A percentile compares a stretch with the other conserved stretches of the same genome.
phyloP scores from a whole-genome alignment of 352 stramenopile species.

The Phytophthora macrochlamydospora region DNA sequence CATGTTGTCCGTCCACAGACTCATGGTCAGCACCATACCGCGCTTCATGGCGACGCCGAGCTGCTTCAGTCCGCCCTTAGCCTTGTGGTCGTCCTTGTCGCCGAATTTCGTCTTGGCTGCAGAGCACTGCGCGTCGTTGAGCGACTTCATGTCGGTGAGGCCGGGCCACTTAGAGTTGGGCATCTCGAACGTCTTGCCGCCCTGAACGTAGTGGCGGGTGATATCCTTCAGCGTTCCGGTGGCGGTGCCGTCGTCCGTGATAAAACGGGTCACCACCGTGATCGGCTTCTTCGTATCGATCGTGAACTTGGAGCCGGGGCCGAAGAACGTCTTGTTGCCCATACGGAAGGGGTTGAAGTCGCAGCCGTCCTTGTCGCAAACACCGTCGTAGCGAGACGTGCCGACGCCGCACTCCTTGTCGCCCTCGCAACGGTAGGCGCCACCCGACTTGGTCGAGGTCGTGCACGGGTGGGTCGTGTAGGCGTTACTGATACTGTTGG shows the following conservation, averaged over 20 bases:
- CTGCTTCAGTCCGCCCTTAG: slow-evolving; percentile 32
- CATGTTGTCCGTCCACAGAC: slow-evolving; percentile 62
- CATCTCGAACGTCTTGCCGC: not conserved
- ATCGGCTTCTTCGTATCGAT: not conserved
- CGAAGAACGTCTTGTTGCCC: slow-evolving; percentile 4
- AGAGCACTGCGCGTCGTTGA: not conserved
- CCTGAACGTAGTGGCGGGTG: slow-evolving; percentile 1
- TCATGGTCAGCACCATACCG: slow-evolving; percentile 70
- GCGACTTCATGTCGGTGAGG: slow-evolving; percentile 3
- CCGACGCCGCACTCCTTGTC: not conserved
- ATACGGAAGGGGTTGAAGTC: slow-evolving; percentile 2
- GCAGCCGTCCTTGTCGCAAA: slow-evolving; percentile 2
- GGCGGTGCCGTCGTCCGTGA: not conserved
- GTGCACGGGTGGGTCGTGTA: slow-evolving; percentile 40
- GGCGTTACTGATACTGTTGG: slow-evolving; percentile 29
- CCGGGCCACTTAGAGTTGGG: not conserved
- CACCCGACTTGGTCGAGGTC: not conserved
- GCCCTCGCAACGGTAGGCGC: not conserved
- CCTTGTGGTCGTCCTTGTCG: slow-evolving; percentile 59
- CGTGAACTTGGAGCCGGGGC: not conserved
- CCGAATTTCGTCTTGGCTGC: not conserved
- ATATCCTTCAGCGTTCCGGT: not conserved
- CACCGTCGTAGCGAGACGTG: not conserved
- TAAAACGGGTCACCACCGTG: slow-evolving; percentile 3
- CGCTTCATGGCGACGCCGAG: slow-evolving; percentile 52